A percentile compares a stretch with the other conserved stretches of the same genome.
phyloP scores from a whole-genome alignment of 2,329 filamentous ascomycete genomes.

The Emericellopsis cladophorae region DNA sequence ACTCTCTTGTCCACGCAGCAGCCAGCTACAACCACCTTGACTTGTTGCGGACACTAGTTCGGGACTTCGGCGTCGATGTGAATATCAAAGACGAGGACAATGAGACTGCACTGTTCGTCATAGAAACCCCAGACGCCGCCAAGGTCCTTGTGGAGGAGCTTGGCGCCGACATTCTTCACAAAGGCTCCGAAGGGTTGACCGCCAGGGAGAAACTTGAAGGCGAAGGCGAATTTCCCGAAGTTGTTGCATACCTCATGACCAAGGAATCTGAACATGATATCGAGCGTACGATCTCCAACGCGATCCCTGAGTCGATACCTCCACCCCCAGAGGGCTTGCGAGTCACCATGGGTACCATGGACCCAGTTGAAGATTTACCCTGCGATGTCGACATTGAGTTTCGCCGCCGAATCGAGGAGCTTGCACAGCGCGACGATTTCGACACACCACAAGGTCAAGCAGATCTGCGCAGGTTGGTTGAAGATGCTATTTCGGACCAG shows the following conservation, averaged over 20 bases:
- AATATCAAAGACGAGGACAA: constrained; percentile 81
- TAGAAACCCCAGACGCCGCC: constrained; percentile 69
- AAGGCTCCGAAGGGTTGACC: constrained; percentile 64
- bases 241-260: constrained; percentile 55
- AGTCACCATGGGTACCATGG: constrained; percentile 66
- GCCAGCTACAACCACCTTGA: constrained; percentile 82
- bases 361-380: constrained; percentile 44
- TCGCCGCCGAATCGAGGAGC: constrained; percentile 72
- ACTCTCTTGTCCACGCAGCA: constrained; percentile 86
- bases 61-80: constrained; percentile 64
- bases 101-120: constrained; percentile 91
- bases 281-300: constrained; percentile 12
- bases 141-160: constrained; percentile 73
- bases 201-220: constrained; percentile 68
- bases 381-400: constrained; percentile 70
- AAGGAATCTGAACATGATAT: constrained; percentile 17
- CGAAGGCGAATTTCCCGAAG: constrained; percentile 66
- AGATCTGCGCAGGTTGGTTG: constrained; percentile 64
- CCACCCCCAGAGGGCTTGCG: constrained; percentile 64
- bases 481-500: constrained; percentile 64
- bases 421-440: constrained; percentile 76
- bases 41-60: constrained; percentile 63
- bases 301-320: constrained; percentile 31
- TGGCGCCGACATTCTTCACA: constrained; percentile 50
- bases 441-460: constrained; percentile 68